Evolutionary conservation across 2,329 filamentous ascomycete genomes (phyloP).

Genomic region (Colletotrichum tropicicola): DNA sequence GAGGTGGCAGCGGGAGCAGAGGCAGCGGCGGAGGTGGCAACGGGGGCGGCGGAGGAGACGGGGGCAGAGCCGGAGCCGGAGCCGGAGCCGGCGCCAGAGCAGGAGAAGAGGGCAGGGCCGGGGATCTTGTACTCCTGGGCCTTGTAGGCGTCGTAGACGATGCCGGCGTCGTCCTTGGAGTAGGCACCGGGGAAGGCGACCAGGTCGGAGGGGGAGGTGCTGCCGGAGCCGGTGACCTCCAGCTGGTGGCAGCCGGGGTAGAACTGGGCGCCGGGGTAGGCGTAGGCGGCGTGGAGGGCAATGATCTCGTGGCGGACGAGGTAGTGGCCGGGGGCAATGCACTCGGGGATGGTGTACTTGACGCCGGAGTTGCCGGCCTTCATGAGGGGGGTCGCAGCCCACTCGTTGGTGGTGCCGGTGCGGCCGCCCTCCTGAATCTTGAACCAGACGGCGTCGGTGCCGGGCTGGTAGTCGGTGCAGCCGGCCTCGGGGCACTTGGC

Average conservation of each 20-base stretch:
- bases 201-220: slow-evolving; percentile 44
- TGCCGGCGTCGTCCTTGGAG: slow-evolving; percentile 52
- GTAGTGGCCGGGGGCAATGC: slow-evolving; percentile 57
- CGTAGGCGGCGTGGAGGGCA: slow-evolving; percentile 53
- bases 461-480: slow-evolving; percentile 59
- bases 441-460: slow-evolving; percentile 60
- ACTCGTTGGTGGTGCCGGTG: slow-evolving; percentile 56
- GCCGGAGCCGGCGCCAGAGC: slow-evolving; percentile 39
- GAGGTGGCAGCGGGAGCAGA: slow-evolving; percentile 4
- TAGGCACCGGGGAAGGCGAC: slow-evolving; percentile 61
- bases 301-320: slow-evolving; percentile 63
- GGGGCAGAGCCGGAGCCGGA: slow-evolving; percentile 17
- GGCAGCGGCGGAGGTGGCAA: not conserved
- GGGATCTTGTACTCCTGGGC: slow-evolving; percentile 54
- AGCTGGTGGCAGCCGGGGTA: slow-evolving; percentile 65
- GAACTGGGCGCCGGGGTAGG: slow-evolving; percentile 60
- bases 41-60: not conserved
- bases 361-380: slow-evolving; percentile 48
- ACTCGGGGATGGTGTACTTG: slow-evolving; percentile 59
- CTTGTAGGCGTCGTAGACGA: slow-evolving; percentile 58
- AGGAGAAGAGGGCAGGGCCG: slow-evolving; percentile 57
- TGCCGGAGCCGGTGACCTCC: slow-evolving; percentile 55
- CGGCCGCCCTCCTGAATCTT: slow-evolving; percentile 61
- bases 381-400: slow-evolving; percentile 58
- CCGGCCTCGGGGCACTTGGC: slow-evolving; percentile 62